These are phyloP conservation scores for Bolboschoenoplectus hybrid DNA, from an alignment of 202 grass and related monocot species.

Conservation along the genomic window DNA sequence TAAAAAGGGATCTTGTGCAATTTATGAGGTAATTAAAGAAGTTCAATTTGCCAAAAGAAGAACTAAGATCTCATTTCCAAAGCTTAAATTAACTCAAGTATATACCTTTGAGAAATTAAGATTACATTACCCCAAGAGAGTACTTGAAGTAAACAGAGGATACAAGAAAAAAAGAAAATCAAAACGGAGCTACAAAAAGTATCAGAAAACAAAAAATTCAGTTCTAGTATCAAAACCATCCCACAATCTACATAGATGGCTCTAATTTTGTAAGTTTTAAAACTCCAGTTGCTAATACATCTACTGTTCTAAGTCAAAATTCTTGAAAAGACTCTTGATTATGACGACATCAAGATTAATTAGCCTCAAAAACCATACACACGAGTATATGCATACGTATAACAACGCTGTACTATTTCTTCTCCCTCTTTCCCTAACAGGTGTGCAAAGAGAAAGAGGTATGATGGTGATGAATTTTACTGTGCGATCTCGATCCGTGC, in stretches of 20 bases:
- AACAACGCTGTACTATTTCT: neutral
- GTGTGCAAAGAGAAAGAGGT: constrained; percentile 37
- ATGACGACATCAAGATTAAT: constrained; percentile 9
- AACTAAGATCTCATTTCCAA: neutral
- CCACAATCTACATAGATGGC: constrained; percentile 30
- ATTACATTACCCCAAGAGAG: neutral
- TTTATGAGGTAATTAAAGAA: neutral
- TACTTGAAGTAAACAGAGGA: neutral
- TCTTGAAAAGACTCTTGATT: constrained; percentile 27
- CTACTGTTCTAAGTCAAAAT: constrained; percentile 35
- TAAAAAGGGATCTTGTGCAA: neutral
- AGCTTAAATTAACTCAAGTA: neutral
- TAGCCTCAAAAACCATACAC: constrained; percentile 20
- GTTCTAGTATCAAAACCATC: constrained; percentile 36
- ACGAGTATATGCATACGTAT: neutral
- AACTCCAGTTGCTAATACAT: neutral
- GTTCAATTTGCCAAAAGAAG: neutral
- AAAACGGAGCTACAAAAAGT: neutral
- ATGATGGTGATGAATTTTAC: constrained; percentile 39
- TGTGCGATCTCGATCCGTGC: neutral
- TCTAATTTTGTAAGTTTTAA: constrained; percentile 34
- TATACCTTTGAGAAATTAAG: neutral
- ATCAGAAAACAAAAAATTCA: neutral
- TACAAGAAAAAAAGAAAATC: constrained; percentile 1
- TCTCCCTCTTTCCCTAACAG: neutral